Evolutionary conservation across 2,329 filamentous ascomycete genomes (phyloP), one percentile per base, ranked within the genome.

Genomic region (Knufia petricola): DNA sequence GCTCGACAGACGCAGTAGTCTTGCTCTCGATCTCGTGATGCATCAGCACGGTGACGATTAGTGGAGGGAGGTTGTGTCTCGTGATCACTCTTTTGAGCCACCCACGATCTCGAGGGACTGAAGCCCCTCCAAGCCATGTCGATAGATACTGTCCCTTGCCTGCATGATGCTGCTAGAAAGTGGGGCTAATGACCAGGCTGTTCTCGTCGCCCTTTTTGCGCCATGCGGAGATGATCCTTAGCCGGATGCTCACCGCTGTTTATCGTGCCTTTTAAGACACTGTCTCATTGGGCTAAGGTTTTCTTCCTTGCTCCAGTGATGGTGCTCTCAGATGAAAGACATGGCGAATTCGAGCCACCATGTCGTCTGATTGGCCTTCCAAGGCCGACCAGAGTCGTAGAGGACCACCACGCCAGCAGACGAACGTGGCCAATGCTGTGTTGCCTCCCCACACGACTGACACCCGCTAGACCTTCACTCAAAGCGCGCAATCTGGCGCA

Each of bases 221-320:
- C 41, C 24, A 44, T 26, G 34, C 39, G 20, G 26, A 26, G 24
- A 42, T 42, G 9, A 15, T 7, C 23, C 21, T 21, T 42, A 42
- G 39, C 39, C 39, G 21, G 21, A 6, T 44, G n/a, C 41, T 44
- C 41, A 44, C 41, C 41, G 41, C 41, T 32, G 26, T 44, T 44
- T 34, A 44, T 34, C 41, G 23, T 31, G 13, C 28, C n/a, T 44
- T 8, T 17, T 13, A 15, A 19, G 21, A 3, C 13, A 3, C 20
- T 36, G 38, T 28, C 21, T 26, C 21, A 38, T 38, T 44, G 23
- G 41, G 13, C 13, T 34, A 9, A 23, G n/a, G 24, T 17, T 20
- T 20, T 44, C 26, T 44, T 20, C 10, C 28, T 23, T 20, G 41
- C 24, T 31, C 24, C 41, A 31, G 41, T 19, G 13, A 17, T 31